Evolutionary conservation across 495 filamentous ascomycete species (phyloP).

Genomic region (Glarea lozoyensis): DNA sequence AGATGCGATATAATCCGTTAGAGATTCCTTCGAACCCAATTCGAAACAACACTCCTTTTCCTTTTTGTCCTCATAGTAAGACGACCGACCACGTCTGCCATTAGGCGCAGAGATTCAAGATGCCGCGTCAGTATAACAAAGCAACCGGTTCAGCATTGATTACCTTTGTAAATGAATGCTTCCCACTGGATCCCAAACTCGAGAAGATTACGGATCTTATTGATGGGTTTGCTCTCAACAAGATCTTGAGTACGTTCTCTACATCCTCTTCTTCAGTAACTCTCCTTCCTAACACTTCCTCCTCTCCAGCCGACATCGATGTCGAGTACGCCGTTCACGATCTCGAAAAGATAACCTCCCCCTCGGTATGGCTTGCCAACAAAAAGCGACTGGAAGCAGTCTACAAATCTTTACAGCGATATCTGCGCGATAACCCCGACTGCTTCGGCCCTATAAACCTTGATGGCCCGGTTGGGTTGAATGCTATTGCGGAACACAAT

Average conservation of each 20-base stretch:
- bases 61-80: too few relatives aligned
- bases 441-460: constrained; percentile 30
- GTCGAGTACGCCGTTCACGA: constrained; percentile 57
- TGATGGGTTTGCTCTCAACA: constrained; percentile 61
- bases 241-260: constrained; percentile 53
- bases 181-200: constrained; percentile 15
- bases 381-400: constrained; percentile 60
- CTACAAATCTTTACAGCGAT: constrained; percentile 54
- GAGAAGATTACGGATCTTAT: constrained; percentile 51
- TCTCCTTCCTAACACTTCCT: constrained; percentile 7
- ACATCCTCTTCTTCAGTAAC: constrained; percentile 1
- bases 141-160: too few relatives aligned
- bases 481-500: constrained; percentile 44
- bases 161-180: too few relatives aligned
- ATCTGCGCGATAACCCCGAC: constrained; percentile 50
- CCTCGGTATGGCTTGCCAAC: constrained; percentile 34
- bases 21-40: neutral
- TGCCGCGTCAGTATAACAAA: too few relatives aligned
- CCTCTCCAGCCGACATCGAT: constrained; percentile 47
- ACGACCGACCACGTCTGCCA: too few relatives aligned
- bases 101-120: too few relatives aligned
- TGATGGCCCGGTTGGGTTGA: constrained; percentile 45
- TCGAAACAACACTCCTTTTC: too few relatives aligned
- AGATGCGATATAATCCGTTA: constrained; percentile 11
- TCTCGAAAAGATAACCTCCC: constrained; percentile 41